Evolutionary conservation across 441 rosid genomes (phyloP).

Genomic region (Jatropha podagrica): DNA sequence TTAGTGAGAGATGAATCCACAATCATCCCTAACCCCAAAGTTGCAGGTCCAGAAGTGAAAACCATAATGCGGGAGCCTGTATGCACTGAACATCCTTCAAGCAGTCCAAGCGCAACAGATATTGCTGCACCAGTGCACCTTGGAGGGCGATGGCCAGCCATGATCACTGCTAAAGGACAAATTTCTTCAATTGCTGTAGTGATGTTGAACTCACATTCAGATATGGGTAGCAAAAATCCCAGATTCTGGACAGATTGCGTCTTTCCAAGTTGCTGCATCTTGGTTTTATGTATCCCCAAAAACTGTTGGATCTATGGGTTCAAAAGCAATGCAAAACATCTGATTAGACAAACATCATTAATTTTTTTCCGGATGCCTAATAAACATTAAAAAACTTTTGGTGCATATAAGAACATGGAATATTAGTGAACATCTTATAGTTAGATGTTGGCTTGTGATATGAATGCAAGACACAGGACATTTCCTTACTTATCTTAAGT

Average conservation of each 20-base stretch:
- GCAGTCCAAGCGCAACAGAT: conserved; percentile 69
- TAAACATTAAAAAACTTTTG: neutral
- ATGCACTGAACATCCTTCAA: conserved; percentile 65
- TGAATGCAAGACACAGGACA: neutral
- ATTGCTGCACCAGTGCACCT: conserved; percentile 85
- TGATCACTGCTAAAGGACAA: conserved; percentile 29
- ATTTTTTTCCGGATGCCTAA: neutral
- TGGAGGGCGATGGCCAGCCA: conserved; percentile 70
- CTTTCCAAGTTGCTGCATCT: conserved; percentile 55
- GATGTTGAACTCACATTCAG: conserved; percentile 78
- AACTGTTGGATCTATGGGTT: conserved; percentile 53
- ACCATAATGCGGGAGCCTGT: conserved; percentile 81
- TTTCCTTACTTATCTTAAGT: neutral
- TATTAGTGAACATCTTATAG: neutral
- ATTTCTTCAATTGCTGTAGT: conserved; percentile 81
- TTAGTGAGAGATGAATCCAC: conserved; percentile 57
- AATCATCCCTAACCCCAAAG: conserved; percentile 79
- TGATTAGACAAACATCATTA: neutral
- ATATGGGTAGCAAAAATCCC: conserved; percentile 71
- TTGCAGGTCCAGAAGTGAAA: conserved; percentile 92
- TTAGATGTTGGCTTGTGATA: neutral
- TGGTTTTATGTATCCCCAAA: conserved; percentile 48
- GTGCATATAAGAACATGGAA: neutral
- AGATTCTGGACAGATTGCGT: conserved; percentile 52
- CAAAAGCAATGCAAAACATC: conserved; percentile 11